Conservation (phyloP, 1,284 basidiomycete species). For the Coniophora puteana region DNA sequence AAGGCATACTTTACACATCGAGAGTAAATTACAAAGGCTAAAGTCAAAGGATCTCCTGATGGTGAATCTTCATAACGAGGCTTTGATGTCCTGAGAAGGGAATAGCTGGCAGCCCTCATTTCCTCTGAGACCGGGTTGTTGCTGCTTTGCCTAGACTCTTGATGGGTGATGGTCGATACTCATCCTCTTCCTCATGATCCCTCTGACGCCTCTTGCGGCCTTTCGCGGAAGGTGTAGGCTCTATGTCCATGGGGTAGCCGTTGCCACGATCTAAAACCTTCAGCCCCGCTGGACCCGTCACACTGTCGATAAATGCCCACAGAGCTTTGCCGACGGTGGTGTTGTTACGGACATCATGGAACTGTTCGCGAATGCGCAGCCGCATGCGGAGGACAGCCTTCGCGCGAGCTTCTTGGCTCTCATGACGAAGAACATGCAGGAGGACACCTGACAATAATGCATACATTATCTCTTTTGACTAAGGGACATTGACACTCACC, state of each 20-base stretch:
- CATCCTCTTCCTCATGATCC: slow-evolving; percentile 36
- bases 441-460: slow-evolving; percentile 43
- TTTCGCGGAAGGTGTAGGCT: slow-evolving; percentile 9
- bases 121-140: slow-evolving; percentile 33
- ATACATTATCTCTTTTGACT: slow-evolving; percentile 1
- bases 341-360: slow-evolving; percentile 60
- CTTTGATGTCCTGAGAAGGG: slow-evolving; percentile 7
- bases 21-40: slow-evolving; percentile 50
- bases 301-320: slow-evolving; percentile 49
- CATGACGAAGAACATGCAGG: slow-evolving; percentile 46
- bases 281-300: slow-evolving; percentile 32
- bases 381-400: slow-evolving; percentile 52
- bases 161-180: slow-evolving; percentile 43
- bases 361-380: slow-evolving; percentile 44
- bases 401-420: slow-evolving; percentile 39
- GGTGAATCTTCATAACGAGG: slow-evolving; percentile 7
- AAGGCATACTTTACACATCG: slow-evolving; percentile 70
- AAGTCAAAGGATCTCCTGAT: slow-evolving; percentile 2
- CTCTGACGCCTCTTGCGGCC: slow-evolving; percentile 28
- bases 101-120: slow-evolving; percentile 1
- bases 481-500: slow-evolving; percentile 37
- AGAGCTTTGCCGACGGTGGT: slow-evolving; percentile 45
- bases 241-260: background rate
- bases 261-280: slow-evolving; percentile 18
- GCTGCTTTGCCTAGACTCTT: slow-evolving; percentile 27